Evolutionary conservation across 2,329 filamentous ascomycete species (phyloP), one percentile per base, ranked within the genome.

Genomic region (Diatrype stigma): DNA sequence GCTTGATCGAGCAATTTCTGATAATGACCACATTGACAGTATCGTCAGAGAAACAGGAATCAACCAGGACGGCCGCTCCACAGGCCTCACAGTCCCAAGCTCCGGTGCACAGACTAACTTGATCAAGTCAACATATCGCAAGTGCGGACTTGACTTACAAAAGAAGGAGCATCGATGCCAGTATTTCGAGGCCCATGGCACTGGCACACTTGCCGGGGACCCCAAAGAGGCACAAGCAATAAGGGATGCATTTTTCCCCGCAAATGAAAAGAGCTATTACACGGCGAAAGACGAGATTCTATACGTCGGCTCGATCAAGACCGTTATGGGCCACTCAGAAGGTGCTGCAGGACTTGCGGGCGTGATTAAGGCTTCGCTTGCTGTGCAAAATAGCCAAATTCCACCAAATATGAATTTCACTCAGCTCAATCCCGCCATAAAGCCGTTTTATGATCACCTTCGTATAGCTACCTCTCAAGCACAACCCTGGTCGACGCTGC

Each of bases 1-100:
- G 2, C 63, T 80, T 4, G 65, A 57, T 11, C 55, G 67, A 1
- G 80, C 80, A 0, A 1, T 35, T 2, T 42, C 38, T 1, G 44
- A 56, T 55, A 49, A 53, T 30, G 48, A 59, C 30, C 35, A 51
- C 32, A 49, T 56, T 21, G 51, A 56, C 17, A 50, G 47, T 23
- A 45, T 56, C 8, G 49, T 56, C 2, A 46, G 51, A 0, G 47
- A 52, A 14, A 54, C 51, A 1, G 54, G 11, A 3, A 19, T 49
- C 6, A 57, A 57, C 21, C 47, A 49, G 42, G 55, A 57, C 35
- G 55, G 55, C 1, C 14, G 28, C 2, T 51, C 52, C 2, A 23
- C 28, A 2, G 54, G 54, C 3, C 42, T 56, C 7, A 56, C 54
- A 2, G 45, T 52, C 16, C 51, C 51, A 1, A 55, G 47, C 10